phyloP scores from a whole-genome alignment of 148 eudicot species.

The Diospyros kaki region DNA sequence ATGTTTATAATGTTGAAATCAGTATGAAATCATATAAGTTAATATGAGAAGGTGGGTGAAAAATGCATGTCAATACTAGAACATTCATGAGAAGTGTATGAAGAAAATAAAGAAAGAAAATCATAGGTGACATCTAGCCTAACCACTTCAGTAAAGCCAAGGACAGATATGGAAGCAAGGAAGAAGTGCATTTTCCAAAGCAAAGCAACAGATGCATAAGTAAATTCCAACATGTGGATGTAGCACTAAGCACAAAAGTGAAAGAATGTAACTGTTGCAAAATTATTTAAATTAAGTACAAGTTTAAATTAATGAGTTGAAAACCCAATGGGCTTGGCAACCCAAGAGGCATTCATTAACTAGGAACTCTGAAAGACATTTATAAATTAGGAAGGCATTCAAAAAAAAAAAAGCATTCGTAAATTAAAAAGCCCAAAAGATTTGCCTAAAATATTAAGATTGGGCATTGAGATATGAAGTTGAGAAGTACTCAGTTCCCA shows the following conservation, averaged over 20 bases:
- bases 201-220: constrained; percentile 4
- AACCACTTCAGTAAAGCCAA: not conserved
- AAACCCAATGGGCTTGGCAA: too few species aligned
- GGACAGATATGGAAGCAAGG: not conserved
- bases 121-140: not conserved
- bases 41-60: not conserved
- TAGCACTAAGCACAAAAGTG: not conserved
- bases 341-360: too few species aligned
- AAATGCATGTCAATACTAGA: not conserved
- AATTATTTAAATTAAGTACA: too few species aligned
- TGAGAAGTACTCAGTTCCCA: too few species aligned
- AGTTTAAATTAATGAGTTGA: too few species aligned
- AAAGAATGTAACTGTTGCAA: not conserved
- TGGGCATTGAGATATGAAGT: too few species aligned
- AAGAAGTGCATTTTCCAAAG: not conserved
- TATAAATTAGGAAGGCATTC: too few species aligned
- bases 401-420: too few species aligned
- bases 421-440: too few species aligned
- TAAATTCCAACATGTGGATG: not conserved
- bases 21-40: not conserved
- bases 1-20: not conserved
- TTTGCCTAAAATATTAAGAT: too few species aligned
- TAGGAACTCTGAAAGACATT: too few species aligned
- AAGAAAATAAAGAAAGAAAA: not conserved
- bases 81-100: not conserved